A percentile compares a stretch with the other conserved stretches of the same genome.
Conservation (phyloP, 768 basidiomycete genomes). For the Mycena indigotica region DNA sequence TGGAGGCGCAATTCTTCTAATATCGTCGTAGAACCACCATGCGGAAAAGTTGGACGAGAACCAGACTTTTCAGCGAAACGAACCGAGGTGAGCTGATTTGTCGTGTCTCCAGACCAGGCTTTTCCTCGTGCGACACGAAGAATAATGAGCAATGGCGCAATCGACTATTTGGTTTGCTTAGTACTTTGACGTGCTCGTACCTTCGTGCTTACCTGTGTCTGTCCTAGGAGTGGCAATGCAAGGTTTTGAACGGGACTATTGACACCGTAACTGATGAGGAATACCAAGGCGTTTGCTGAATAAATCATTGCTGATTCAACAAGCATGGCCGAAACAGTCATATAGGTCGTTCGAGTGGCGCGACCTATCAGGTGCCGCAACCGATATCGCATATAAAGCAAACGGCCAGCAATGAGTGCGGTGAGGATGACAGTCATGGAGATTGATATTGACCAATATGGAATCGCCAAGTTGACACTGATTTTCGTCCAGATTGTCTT, state of each 20-base stretch:
- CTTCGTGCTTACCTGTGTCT: slow-evolving; percentile 3
- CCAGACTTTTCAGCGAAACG: neutral
- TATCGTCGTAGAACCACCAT: neutral
- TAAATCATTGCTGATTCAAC: slow-evolving; percentile 12
- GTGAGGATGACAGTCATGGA: slow-evolving; percentile 16
- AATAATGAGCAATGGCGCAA: slow-evolving; percentile 38
- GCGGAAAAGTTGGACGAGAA: neutral
- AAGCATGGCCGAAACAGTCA: slow-evolving; percentile 1
- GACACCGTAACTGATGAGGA: slow-evolving; percentile 15
- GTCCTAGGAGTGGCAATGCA: slow-evolving; percentile 18
- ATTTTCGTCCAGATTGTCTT: slow-evolving; percentile 5
- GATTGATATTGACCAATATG: slow-evolving; percentile 14
- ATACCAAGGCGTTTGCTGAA: slow-evolving; percentile 13
- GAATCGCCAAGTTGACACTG: slow-evolving; percentile 7
- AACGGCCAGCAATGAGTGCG: slow-evolving; percentile 6
- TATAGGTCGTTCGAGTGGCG: neutral
- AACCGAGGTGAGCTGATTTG: neutral
- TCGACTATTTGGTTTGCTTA: slow-evolving; percentile 20
- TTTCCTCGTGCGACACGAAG: slow-evolving; percentile 38
- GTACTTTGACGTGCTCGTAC: too few species aligned
- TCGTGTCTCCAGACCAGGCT: slow-evolving; percentile 28
- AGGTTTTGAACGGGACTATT: slow-evolving; percentile 15
- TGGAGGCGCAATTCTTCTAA: neutral
- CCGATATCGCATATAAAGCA: slow-evolving; percentile 5
- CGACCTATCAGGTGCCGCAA: neutral